Base-by-base conservation (phyloP, 1,284 basidiomycete genomes). In the Fomitopsis palustris region DNA sequence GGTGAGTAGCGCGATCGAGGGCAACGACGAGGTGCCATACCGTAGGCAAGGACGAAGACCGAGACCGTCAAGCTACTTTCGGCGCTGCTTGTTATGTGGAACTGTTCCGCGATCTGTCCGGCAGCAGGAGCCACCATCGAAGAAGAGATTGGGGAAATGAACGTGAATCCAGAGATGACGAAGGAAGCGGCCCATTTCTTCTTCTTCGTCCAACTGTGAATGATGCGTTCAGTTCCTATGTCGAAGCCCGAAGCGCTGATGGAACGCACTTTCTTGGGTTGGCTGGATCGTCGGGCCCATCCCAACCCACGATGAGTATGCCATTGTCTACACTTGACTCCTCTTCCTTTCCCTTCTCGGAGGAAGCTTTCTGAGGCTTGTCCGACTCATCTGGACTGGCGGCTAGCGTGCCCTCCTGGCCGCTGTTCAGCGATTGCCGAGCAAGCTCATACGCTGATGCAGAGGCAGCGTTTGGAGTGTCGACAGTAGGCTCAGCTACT, bases 61-160 rank as follows among this genome's bases (percentile, higher is more conserved):
- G 85, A 86, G 0, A 83, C 81, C 9, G 79, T 80, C 70, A 90
- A 77, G 0, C 84, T 81, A 16, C 82, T 70, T 4, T 85, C 63
- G 2, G 77, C 80, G 1, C 62, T 66, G 60, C 66, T 79, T 3
- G 78, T 81, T 7, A 90, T 78, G 2, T 79, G 76, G 63, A 88
- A 84, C 16, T 85, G 73, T 21, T 66, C 58, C 3, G 84, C 81
- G 10, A 90, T 67, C 52, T 82, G 78, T 0, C 62, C 62, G 0
- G 78, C 74, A 0, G 87, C 85, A 0, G 88, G 87, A 0, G 90
- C 84, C 16, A 88, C 76, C 81, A 90, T 87, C 27, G 85, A 81
- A 1, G 85, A 86, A 0, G 86, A 80, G 1, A 86, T 74, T 0
- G 85, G 84, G 0, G 79, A 80, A 38, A 87, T 83, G 63, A 87